Evolutionary conservation across 2,329 filamentous ascomycete species (phyloP), one percentile per base, ranked within the genome.

Genomic region (Chaetomium sp.): DNA sequence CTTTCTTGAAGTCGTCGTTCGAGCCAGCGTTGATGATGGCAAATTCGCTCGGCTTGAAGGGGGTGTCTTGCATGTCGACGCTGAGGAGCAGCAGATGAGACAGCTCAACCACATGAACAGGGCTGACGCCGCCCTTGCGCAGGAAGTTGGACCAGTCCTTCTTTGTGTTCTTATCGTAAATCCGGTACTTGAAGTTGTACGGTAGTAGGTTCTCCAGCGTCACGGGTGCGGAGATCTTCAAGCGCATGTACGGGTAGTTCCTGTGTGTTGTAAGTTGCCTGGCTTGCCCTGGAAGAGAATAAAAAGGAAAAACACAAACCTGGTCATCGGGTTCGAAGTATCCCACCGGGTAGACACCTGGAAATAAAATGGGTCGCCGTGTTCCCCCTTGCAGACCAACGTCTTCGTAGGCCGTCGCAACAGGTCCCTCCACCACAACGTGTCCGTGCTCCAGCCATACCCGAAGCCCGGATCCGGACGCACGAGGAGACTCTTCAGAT

Each of bases 121-220:
- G 95, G 69, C 94, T 99, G 55, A 97, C 87, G 11, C 95, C 95
- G 33, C 95, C 94, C 71, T 96, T 97, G 55, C 94, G 85, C 47
- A 99, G 75, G 74, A 99, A 99, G 70, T 99, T 99, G 4, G 90
- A 95, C 94, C 94, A 99, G 69, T 99, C 94, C 69, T 95, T 96
- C 77, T 92, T 95, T 0, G 91, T 96, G 70, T 96, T 95, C 75
- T 95, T 96, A 75, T 99, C 94, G 67, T 97, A 99, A 54, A 99
- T 97, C 54, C 92, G 85, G 70, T 99, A 99, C 72, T 99, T 97
- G 82, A 99, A 99, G 71, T 99, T 94, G 68, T 94, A 97, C 0
- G 94, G 94, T 40, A 99, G 74, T 44, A 99, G 75, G 62, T 99
- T 99, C 70, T 99, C 92, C 4, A 99, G 80, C 49, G 96, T 92